Evolutionary conservation across 2,329 filamentous ascomycete species (phyloP).

Genomic region (Huntiella abstrusa): DNA sequence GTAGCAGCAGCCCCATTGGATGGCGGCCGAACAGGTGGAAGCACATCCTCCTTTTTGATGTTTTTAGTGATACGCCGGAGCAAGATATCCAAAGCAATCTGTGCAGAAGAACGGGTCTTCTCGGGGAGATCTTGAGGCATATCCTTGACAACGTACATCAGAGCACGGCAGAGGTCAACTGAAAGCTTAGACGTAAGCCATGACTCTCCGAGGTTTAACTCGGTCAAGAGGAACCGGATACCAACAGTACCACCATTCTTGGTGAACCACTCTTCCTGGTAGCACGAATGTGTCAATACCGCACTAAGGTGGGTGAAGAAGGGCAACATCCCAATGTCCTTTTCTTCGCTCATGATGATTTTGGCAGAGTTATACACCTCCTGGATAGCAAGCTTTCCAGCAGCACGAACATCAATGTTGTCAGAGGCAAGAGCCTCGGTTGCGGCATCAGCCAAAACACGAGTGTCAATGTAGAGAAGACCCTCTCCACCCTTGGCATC

Average conservation of each 20-base stretch:
- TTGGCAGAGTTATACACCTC: slow-evolving; percentile 59
- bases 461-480: slow-evolving; percentile 68
- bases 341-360: slow-evolving; percentile 59
- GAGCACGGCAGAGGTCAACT: slow-evolving; percentile 70
- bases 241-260: slow-evolving; percentile 85
- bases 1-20: neutral
- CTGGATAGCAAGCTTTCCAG: slow-evolving; percentile 59
- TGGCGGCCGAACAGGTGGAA: slow-evolving; percentile 12
- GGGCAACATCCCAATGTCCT: slow-evolving; percentile 53
- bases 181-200: slow-evolving; percentile 66
- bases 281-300: slow-evolving; percentile 83
- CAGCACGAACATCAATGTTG: slow-evolving; percentile 57
- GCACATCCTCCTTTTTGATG: slow-evolving; percentile 60
- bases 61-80: slow-evolving; percentile 62
- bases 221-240: slow-evolving; percentile 71
- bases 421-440: slow-evolving; percentile 83
- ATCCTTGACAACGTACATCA: slow-evolving; percentile 96
- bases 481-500: slow-evolving; percentile 76
- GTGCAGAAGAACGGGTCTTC: slow-evolving; percentile 65
- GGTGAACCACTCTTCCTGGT: slow-evolving; percentile 97
- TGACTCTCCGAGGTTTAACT: slow-evolving; percentile 61
- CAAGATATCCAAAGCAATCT: slow-evolving; percentile 64
- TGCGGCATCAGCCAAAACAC: slow-evolving; percentile 72
- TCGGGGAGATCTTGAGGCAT: slow-evolving; percentile 89
- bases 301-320: slow-evolving; percentile 73